Base-by-base conservation (phyloP, 2,329 filamentous ascomycete genomes). In the Fusarium coffeatum region DNA sequence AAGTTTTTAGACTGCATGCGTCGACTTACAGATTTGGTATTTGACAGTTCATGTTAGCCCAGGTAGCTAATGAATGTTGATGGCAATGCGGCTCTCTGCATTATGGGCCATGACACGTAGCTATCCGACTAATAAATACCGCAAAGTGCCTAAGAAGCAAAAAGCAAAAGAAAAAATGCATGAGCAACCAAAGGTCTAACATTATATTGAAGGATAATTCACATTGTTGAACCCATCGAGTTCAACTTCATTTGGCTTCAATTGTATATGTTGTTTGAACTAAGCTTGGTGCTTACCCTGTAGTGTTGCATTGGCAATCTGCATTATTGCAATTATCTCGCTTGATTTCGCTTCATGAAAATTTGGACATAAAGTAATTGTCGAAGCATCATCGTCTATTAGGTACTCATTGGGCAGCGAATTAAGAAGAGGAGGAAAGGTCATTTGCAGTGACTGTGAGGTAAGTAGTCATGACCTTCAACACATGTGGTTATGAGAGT, bases 31-130 rank as follows among this genome's bases (percentile, higher is more conserved):
- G 41, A 34, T 25, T 22, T 10, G 23, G 41, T 13, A 53, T 53
- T 53, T 28, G 49, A 41, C 49, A 42, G 6, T 53, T 53, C 23
- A 27, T 15, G 13, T 37, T 27, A 42, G 23, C 10, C 34, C 34
- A 37, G 34, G 18, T 37, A 41, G 18, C 49, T 37, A 28, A 53
- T 42, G 11, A 25, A 13, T 25, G 41, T 25, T 37, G 6, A 28
- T 28, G 16, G 18, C 49, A 42, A 28, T 42, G 49, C 49, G 34
- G 49, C 34, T 53, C 49, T 53, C 23, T 53, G 49, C 49, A 42
- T n/a, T n/a, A 53, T 53, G 49, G 49, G 22, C 49, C 49, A 16
- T 53, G 49, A 53, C 49, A 53, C 49, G 49, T 41, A 42, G 34
- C 32, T 25, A 28, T 15, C n/a, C 12, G 18, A 53, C 18, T 28